Evolutionary conservation across 352 stramenopile species (phyloP).

Genomic region (Phytophthora foliorum): DNA sequence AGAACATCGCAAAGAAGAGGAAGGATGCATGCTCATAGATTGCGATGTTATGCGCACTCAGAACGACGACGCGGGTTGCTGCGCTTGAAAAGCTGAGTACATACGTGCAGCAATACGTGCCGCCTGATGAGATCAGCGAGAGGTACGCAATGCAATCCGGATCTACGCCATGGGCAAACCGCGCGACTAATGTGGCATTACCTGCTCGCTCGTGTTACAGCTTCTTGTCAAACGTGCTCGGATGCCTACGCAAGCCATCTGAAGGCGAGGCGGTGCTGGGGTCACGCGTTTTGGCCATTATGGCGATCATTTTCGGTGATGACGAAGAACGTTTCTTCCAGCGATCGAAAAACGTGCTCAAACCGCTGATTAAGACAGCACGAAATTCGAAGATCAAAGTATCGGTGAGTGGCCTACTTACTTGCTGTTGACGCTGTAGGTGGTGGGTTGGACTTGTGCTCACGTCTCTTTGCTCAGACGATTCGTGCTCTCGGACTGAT

Average conservation of each 20-base stretch:
- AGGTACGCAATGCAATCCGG: slow-evolving; percentile 49
- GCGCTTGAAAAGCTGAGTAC: slow-evolving; percentile 74
- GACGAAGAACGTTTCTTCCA: slow-evolving; percentile 86
- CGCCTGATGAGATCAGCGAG: slow-evolving; percentile 72
- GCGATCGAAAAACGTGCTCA: slow-evolving; percentile 71
- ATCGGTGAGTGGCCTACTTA: slow-evolving; percentile 46
- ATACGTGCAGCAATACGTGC: slow-evolving; percentile 74
- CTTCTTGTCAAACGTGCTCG: slow-evolving; percentile 77
- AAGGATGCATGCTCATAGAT: neutral
- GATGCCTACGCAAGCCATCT: slow-evolving; percentile 74
- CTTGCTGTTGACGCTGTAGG: neutral
- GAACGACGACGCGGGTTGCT: slow-evolving; percentile 77
- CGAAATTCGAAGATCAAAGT: slow-evolving; percentile 72
- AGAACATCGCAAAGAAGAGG: neutral
- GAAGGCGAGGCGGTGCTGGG: slow-evolving; percentile 75
- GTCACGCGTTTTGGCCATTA: slow-evolving; percentile 74
- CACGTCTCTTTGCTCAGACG: slow-evolving; percentile 38
- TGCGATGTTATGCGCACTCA: slow-evolving; percentile 25
- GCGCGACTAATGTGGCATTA: neutral
- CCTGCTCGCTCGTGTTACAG: slow-evolving; percentile 35
- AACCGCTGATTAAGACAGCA: slow-evolving; percentile 75
- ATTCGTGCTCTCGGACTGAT: slow-evolving; percentile 78
- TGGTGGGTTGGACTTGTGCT: neutral
- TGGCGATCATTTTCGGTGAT: slow-evolving; percentile 78
- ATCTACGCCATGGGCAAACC: neutral